These are phyloP conservation scores for Pleurotus tuber-regium DNA, from an alignment of 768 basidiomycete species.

Conservation along the genomic window DNA sequence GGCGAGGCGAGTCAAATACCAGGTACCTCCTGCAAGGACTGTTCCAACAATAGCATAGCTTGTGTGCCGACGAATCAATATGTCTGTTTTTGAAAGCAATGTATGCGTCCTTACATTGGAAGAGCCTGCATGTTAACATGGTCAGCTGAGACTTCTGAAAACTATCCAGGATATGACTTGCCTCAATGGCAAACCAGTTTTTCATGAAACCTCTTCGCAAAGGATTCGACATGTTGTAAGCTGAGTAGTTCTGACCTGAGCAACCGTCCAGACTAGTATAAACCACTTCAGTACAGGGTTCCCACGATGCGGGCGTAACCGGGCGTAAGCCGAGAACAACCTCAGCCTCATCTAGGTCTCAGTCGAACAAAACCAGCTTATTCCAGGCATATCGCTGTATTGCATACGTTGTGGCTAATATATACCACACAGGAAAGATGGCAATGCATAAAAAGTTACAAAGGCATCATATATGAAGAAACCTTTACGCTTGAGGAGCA, in stretches of 20 bases:
- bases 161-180: slow-evolving; percentile 23
- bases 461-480: too few species aligned
- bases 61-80: neutral
- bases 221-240: slow-evolving; percentile 16
- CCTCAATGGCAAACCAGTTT: slow-evolving; percentile 77
- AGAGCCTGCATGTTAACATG: too few species aligned
- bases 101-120: slow-evolving; percentile 41
- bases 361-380: too few species aligned
- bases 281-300: neutral
- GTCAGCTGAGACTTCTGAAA: too few species aligned
- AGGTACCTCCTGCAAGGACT: slow-evolving; percentile 54
- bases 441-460: slow-evolving; percentile 29
- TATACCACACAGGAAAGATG: slow-evolving; percentile 10
- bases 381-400: slow-evolving; percentile 3
- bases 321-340: neutral
- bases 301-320: slow-evolving; percentile 8
- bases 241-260: neutral
- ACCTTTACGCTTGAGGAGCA: slow-evolving; percentile 19
- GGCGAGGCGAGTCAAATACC: slow-evolving; percentile 69
- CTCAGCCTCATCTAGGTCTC: too few species aligned
- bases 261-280: neutral
- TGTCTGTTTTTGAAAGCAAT: neutral
- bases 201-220: slow-evolving; percentile 47
- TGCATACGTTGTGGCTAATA: slow-evolving; percentile 4
- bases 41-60: slow-evolving; percentile 53